Conservation (phyloP, 345 rosid species). For the Boechera divaricarpa region DNA sequence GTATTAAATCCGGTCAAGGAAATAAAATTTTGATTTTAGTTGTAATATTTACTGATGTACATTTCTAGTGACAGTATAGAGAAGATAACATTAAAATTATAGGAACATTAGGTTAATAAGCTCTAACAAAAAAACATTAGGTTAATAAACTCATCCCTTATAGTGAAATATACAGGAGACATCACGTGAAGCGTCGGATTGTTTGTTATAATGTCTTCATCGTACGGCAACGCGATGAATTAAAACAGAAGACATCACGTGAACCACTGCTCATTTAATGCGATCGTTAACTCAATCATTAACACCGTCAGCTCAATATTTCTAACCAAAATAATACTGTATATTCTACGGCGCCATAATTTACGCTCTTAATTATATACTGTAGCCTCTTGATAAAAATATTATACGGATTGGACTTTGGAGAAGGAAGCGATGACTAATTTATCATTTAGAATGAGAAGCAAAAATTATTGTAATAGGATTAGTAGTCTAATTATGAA, state of each 20-base stretch:
- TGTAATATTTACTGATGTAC: neutral
- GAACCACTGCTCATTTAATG: slow-evolving; percentile 32
- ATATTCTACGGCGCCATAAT: neutral
- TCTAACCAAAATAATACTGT: neutral
- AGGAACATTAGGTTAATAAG: neutral
- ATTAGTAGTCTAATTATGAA: slow-evolving; percentile 36
- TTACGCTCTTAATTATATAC: neutral
- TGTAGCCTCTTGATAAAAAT: neutral
- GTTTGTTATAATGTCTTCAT: slow-evolving; percentile 39
- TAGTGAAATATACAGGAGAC: neutral
- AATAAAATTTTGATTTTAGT: neutral
- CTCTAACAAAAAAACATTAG: neutral
- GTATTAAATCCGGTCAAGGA: neutral
- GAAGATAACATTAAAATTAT: neutral
- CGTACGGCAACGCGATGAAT: slow-evolving; percentile 35
- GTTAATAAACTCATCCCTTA: neutral
- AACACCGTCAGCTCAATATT: neutral
- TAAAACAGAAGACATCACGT: slow-evolving; percentile 40
- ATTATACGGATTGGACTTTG: neutral
- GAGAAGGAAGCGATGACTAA: neutral
- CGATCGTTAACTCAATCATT: slow-evolving; percentile 15
- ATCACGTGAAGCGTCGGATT: slow-evolving; percentile 43
- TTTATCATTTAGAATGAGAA: neutral
- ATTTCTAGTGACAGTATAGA: neutral
- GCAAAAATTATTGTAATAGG: neutral